A percentile compares a stretch with the other conserved stretches of the same genome.
Conservation (phyloP, 768 basidiomycete genomes). For the Phylloporus sp. region DNA sequence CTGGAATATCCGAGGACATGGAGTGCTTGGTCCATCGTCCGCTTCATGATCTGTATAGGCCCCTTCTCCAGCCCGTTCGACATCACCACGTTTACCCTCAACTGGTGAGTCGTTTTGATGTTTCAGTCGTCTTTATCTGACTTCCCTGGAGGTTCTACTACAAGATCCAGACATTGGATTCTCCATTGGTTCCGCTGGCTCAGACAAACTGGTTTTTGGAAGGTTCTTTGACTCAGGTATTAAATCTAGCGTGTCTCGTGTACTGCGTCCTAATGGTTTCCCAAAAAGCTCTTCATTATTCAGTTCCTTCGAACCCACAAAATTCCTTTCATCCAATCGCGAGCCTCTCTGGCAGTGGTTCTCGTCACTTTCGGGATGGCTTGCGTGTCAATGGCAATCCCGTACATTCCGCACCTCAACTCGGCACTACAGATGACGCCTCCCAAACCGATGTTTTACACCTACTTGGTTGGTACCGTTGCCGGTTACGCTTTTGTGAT, state of each 20-base stretch:
- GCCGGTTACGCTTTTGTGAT: conserved; percentile 22
- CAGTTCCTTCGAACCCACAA: conserved; percentile 32
- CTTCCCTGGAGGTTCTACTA: conserved; percentile 28
- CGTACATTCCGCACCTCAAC: conserved; percentile 31
- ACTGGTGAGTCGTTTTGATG: conserved; percentile 22
- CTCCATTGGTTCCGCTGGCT: conserved; percentile 28
- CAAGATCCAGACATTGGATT: conserved; percentile 24
- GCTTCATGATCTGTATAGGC: conserved; percentile 35
- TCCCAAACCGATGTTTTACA: conserved; percentile 27
- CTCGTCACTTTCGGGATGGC: conserved; percentile 30
- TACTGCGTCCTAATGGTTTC: neutral
- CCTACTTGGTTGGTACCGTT: conserved; percentile 23
- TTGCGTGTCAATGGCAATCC: conserved; percentile 31
- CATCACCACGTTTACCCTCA: conserved; percentile 29
- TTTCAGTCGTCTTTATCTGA: neutral
- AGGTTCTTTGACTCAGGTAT: conserved; percentile 35
- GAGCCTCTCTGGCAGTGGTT: conserved; percentile 26
- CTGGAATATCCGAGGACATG: conserved; percentile 29
- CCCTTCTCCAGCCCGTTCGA: conserved; percentile 37
- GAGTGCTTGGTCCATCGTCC: conserved; percentile 33
- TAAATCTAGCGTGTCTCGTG: neutral
- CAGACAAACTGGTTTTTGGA: conserved; percentile 37
- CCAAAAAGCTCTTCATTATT: conserved; percentile 29
- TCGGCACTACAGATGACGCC: conserved; percentile 26
- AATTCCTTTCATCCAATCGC: conserved; percentile 31